Evolutionary conservation across 768 basidiomycete species (phyloP).

Genomic region (Daedaleopsis nitida): DNA sequence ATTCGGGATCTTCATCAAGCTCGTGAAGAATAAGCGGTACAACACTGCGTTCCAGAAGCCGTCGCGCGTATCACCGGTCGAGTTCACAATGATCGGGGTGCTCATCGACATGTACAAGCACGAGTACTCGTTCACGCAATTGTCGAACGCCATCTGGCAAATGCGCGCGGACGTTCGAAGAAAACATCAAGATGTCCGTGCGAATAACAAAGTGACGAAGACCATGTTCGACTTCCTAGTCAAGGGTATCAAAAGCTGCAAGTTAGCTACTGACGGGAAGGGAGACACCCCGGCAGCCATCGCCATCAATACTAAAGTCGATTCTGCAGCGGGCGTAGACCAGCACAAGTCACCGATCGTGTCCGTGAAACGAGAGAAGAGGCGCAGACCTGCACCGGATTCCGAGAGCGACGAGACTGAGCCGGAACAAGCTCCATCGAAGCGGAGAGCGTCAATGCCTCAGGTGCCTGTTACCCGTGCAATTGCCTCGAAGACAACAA

Average conservation of each 20-base stretch:
- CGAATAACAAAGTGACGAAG: slow-evolving; percentile 59
- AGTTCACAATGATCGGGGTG: slow-evolving; percentile 61
- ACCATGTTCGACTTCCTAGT: slow-evolving; percentile 58
- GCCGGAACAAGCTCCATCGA: background rate
- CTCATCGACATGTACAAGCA: slow-evolving; percentile 53
- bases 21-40: slow-evolving; percentile 43
- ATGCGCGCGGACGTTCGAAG: slow-evolving; percentile 60
- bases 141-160: slow-evolving; percentile 46
- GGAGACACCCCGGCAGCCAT: slow-evolving; percentile 10
- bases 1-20: slow-evolving; percentile 47
- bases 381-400: background rate
- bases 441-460: slow-evolving; percentile 8
- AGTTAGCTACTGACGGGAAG: slow-evolving; percentile 12
- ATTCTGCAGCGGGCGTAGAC: background rate
- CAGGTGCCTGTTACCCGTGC: background rate
- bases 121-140: slow-evolving; percentile 35
- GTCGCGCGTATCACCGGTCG: slow-evolving; percentile 57
- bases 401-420: slow-evolving; percentile 6
- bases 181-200: slow-evolving; percentile 60
- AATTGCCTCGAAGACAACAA: background rate
- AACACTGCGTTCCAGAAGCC: slow-evolving; percentile 42
- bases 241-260: background rate
- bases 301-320: background rate
- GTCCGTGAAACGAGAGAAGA: slow-evolving; percentile 8
- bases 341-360: background rate